These are phyloP conservation scores for Pseudocercospora musae DNA, from an alignment of 2,329 filamentous ascomycete genomes.

Conservation along the genomic window DNA sequence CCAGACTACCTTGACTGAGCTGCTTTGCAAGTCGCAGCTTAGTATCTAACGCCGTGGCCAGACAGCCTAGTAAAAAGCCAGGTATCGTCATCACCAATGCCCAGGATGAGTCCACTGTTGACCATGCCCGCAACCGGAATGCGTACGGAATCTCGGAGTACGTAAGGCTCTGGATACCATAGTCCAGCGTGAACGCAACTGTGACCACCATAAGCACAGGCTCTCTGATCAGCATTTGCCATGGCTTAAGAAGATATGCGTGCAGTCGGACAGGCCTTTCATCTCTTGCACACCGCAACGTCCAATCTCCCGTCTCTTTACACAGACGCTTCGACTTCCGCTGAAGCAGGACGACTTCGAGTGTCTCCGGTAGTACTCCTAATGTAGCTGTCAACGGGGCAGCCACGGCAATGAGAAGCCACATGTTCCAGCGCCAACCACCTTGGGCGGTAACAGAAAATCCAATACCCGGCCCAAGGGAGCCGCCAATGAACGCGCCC, in stretches of 20 bases:
- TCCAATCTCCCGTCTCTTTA: slow-evolving; percentile 23
- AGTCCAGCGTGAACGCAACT: slow-evolving; percentile 30
- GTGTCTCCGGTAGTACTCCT: slow-evolving; percentile 8
- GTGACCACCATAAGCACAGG: slow-evolving; percentile 18
- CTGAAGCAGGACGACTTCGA: slow-evolving; percentile 21
- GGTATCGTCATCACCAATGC: slow-evolving; percentile 6
- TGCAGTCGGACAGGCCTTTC: slow-evolving; percentile 6
- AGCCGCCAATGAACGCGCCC: slow-evolving; percentile 18
- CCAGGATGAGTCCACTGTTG: neutral
- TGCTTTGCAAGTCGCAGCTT: slow-evolving; percentile 9
- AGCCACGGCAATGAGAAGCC: slow-evolving; percentile 1
- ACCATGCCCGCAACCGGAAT: slow-evolving; percentile 7
- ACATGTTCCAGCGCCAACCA: slow-evolving; percentile 24
- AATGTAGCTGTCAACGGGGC: slow-evolving; percentile 1
- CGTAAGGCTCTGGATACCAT: slow-evolving; percentile 38
- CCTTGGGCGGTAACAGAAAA: slow-evolving; percentile 13
- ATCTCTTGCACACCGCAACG: slow-evolving; percentile 9
- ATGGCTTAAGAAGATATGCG: slow-evolving; percentile 14
- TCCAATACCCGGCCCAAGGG: slow-evolving; percentile 12
- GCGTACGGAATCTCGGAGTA: slow-evolving; percentile 15
- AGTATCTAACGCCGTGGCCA: slow-evolving; percentile 7
- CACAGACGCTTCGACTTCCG: slow-evolving; percentile 1
- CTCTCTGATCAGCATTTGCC: slow-evolving; percentile 16
- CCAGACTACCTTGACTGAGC: neutral
- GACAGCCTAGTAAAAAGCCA: slow-evolving; percentile 12